Evolutionary conservation across 441 rosid genomes (phyloP), one percentile per base, ranked within the genome.

Genomic region (Mallotus repandus): DNA sequence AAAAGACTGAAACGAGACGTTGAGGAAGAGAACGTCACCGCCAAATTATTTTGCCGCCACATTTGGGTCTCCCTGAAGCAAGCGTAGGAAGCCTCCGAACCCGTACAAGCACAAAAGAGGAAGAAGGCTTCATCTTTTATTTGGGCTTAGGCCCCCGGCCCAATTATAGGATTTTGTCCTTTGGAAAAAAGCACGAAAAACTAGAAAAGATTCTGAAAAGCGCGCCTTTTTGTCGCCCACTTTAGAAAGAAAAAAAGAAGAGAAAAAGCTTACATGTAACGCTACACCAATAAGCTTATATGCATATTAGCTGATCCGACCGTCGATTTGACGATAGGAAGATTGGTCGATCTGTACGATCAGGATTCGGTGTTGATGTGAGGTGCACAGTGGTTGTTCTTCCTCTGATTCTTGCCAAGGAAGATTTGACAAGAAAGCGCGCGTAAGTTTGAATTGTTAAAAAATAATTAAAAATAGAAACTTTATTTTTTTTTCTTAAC

Each of bases 21-120:
- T 5, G 15, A 0, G 56, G 22, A 54, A 68, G 7, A 55, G 62
- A 66, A 9, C 32, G 46, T 76, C 63, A 84, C 95, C 84, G 80
- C 78, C 48, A 81, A 78, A 54, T 50, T 46, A 43, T 75, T 83
- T 83, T 75, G 98, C 91, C 86, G 88, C 95, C 91, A 82, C 94
- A 93, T 93, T 81, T 68, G 2, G 71, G 57, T 61, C 48, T 43
- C 45, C 8, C 29, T 19, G 55, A 29, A 4, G 56, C 58, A 18
- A 9, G 16, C 16, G 4, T 58, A 22, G 18, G 10, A 56, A 58
- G 32, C 32, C 3, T n/a, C 73, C 73, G 57, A 58, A 45, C 8
- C 58, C 9, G 59, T 18, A 18, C 5, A 5, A 22, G 14, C 35
- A 35, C 32, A 29, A 29, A 1, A 29, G 32, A 29, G 2, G 3